These are phyloP conservation scores for Botryosphaeria agaves DNA, from an alignment of 2,329 filamentous ascomycete species.

Conservation along the genomic window DNA sequence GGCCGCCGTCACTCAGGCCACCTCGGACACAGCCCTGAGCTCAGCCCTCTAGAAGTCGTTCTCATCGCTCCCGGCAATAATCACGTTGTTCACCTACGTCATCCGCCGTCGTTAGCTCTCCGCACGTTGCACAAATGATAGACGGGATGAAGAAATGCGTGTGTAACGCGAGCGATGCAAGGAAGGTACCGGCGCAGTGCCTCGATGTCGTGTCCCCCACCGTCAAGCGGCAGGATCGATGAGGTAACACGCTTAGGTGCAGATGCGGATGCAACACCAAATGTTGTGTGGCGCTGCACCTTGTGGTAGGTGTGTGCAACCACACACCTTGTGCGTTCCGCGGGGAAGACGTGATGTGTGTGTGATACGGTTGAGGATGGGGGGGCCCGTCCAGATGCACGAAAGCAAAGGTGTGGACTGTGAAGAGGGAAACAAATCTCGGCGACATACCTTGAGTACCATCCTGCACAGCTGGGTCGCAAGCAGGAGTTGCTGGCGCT, in stretches of 20 bases:
- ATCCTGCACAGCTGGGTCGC: conserved; percentile 96
- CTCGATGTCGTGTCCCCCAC: neutral
- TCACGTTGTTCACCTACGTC: conserved; percentile 67
- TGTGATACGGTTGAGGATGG: neutral
- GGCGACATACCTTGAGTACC: conserved; percentile 62
- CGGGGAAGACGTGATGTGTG: neutral
- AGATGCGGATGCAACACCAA: neutral
- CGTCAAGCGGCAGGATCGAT: neutral
- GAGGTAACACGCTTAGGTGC: neutral
- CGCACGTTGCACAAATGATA: neutral
- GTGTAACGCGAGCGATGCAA: neutral
- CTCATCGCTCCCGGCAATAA: conserved; percentile 73
- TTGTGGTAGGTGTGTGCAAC: neutral
- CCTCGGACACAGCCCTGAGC: too few relatives aligned
- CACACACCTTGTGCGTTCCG: neutral
- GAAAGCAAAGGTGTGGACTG: neutral
- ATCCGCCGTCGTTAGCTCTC: neutral
- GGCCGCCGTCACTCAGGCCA: too few relatives aligned
- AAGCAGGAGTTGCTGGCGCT: conserved; percentile 90
- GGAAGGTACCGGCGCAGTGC: neutral
- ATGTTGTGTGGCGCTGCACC: neutral
- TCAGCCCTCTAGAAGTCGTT: conserved; percentile 87
- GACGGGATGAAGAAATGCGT: too few relatives aligned
- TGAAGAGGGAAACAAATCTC: conserved; percentile 3
- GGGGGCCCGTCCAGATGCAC: neutral